Base-by-base conservation (phyloP, 768 basidiomycete species). In the Xerocomus potaroensis region DNA sequence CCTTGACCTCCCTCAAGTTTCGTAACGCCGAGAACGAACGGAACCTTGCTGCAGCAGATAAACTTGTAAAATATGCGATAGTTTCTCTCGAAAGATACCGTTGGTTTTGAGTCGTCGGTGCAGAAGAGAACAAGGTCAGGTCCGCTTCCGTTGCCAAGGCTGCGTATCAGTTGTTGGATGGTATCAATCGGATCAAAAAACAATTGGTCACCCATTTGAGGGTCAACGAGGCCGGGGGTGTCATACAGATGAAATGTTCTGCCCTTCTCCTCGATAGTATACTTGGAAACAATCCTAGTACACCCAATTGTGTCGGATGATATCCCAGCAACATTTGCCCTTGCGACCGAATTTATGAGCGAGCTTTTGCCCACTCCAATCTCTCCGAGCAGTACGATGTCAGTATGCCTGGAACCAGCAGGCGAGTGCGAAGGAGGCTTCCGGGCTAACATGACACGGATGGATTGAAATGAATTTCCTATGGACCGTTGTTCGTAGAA, bases 331-430 rank as follows among this genome's bases (percentile, higher is more conserved):
- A 53, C 45, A 1, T 58, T 42, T 8, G 43, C 5, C 19, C 53
- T 57, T 8, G 49, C 47, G 21, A 76, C 50, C 59, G 73, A 55
- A 50, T 75, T 75, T 48, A 75, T 47, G 27, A 75, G 56, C 0
- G 71, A 72, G 49, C 73, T 74, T 54, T 76, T 76, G 9, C 69
- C 63, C 8, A 62, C 63, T 9, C 63, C 65, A 12, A 41, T 52
- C 39, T 61, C 63, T 5, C 63, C 69, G 8, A 76, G 65, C 21
- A 60, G 59, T n/a, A 64, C 71, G n/a, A 53, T 65, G 14, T 72
- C 69, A 37, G 53, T 45, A 29, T 34, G 34, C 23, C 41, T 51
- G 12, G 50, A 43, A 18, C 41, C 21, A 37, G 24, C 9, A 5
- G 35, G 29, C 26, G 8, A 8, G 8, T n/a, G 41, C 35, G 51